Base-by-base conservation (phyloP, 2,329 filamentous ascomycete genomes). In the Arthroderma sp. region DNA sequence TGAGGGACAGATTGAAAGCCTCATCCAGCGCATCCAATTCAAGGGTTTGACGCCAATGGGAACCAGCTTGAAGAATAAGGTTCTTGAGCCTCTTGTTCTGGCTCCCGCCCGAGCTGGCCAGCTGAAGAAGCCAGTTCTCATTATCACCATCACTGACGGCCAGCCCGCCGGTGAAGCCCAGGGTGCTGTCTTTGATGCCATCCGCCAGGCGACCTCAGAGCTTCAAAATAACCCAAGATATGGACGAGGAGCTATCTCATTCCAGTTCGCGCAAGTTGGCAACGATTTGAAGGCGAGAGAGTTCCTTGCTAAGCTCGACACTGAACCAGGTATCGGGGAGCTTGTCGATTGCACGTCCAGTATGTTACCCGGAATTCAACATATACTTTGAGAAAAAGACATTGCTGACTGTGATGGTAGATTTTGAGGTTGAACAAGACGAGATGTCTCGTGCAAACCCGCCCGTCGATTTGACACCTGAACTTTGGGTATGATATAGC, bases 231-330 rank as follows among this genome's bases (percentile, higher is more conserved):
- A 58, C 40, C 63, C 69, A 42, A 69, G 66, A 42, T 76, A 74
- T 53, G 76, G 77, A 30, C 66, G 67, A 29, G 73, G 73, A 40
- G 75, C 75, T n/a, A 61, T 82, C 48, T 71, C 75, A 0, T 82
- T 82, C 65, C 77, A 82, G 55, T 82, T 82, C 55, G 78, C 78
- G 0, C 79, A 83, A 54, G 79, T 83, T 40, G 79, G 79, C 50
- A 81, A 80, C 53, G 79, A 83, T 54, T 66, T 73, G 56, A 72
- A 73, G 51, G 79, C 79, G 2, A 73, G 74, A 44, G 72, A 79
- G 49, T 83, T 82, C 67, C 65, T 83, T 40, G 62, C 68, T 40
- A 74, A 74, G 54, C 68, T 83, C n/a, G 79, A 83, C 53, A 71
- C 75, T 49, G 77, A 82, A 48, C 75, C 77, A 8, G 60, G 61